These are phyloP conservation scores for Petasospora rhodanensis DNA, from an alignment of 1,139 yeast genomes.

Conservation along the genomic window DNA sequence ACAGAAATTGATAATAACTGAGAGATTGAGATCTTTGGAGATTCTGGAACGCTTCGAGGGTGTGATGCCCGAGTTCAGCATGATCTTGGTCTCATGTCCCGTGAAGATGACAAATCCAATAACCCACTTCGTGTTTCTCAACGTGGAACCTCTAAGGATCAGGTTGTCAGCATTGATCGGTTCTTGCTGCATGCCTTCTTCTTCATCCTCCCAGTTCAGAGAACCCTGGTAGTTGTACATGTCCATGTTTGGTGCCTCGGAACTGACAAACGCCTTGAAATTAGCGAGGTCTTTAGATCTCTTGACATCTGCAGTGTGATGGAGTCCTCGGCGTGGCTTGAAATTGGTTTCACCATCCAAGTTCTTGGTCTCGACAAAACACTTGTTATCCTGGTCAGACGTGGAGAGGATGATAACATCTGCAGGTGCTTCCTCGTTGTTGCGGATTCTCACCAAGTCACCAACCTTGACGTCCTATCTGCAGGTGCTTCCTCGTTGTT, in stretches of 20 bases:
- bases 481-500: slow-evolving; percentile 78
- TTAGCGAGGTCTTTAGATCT: slow-evolving; percentile 70
- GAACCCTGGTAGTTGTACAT: slow-evolving; percentile 81
- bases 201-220: slow-evolving; percentile 34
- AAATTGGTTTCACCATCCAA: slow-evolving; percentile 95
- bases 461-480: slow-evolving; percentile 94
- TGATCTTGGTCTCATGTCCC: slow-evolving; percentile 89
- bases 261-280: slow-evolving; percentile 77
- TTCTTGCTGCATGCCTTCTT: slow-evolving; percentile 75
- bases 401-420: slow-evolving; percentile 78
- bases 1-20: slow-evolving; percentile 74
- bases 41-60: slow-evolving; percentile 87
- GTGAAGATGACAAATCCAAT: slow-evolving; percentile 87
- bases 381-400: slow-evolving; percentile 84
- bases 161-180: slow-evolving; percentile 77
- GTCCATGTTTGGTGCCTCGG: slow-evolving; percentile 86
- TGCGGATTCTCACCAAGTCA: slow-evolving; percentile 77
- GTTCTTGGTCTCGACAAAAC: slow-evolving; percentile 91
- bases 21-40: slow-evolving; percentile 74
- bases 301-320: slow-evolving; percentile 33
- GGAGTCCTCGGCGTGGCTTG: slow-evolving; percentile 63
- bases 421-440: slow-evolving; percentile 92
- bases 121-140: slow-evolving; percentile 92
- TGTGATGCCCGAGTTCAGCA: slow-evolving; percentile 89
- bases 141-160: slow-evolving; percentile 80